These are phyloP conservation scores for Xylaria scruposa DNA, from an alignment of 495 filamentous ascomycete genomes.

Conservation along the genomic window DNA sequence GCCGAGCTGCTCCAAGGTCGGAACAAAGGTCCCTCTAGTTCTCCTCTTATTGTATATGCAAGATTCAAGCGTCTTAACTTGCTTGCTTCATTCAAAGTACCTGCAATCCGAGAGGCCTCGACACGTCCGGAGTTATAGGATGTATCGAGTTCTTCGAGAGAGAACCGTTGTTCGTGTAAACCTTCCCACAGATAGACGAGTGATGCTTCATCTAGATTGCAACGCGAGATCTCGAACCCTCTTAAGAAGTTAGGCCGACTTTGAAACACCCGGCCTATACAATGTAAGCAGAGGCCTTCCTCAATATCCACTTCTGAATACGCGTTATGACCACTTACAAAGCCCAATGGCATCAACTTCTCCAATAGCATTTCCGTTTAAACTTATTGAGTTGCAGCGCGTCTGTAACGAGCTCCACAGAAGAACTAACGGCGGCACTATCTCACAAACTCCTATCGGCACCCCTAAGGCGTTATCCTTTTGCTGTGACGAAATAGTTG, in stretches of 20 bases:
- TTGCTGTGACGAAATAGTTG: slow-evolving; percentile 5
- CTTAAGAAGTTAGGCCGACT: slow-evolving; percentile 55
- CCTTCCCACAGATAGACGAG: slow-evolving; percentile 64
- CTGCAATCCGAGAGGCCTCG: slow-evolving; percentile 63
- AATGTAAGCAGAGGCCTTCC: slow-evolving; percentile 14
- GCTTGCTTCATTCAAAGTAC: slow-evolving; percentile 37
- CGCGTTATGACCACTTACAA: slow-evolving; percentile 34
- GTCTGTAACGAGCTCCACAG: slow-evolving; percentile 75
- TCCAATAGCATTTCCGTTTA: slow-evolving; percentile 84
- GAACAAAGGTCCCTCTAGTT: slow-evolving; percentile 34
- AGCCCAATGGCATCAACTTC: slow-evolving; percentile 76
- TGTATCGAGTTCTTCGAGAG: slow-evolving; percentile 78
- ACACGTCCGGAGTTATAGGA: slow-evolving; percentile 78
- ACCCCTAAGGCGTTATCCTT: slow-evolving; percentile 3
- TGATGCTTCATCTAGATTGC: slow-evolving; percentile 69
- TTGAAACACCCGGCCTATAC: slow-evolving; percentile 34
- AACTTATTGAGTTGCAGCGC: slow-evolving; percentile 78
- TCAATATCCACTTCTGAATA: not conserved
- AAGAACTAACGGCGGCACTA: slow-evolving; percentile 80
- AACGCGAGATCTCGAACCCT: slow-evolving; percentile 82
- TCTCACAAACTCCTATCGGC: slow-evolving; percentile 59
- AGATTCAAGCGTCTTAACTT: slow-evolving; percentile 33
- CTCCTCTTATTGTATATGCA: slow-evolving; percentile 38
- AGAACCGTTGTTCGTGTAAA: slow-evolving; percentile 68
- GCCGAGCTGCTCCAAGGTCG: slow-evolving; percentile 33